Evolutionary conservation across 371 early-diverging fungal genomes (phyloP).

Genomic region (Rhizopus arrhizus): DNA sequence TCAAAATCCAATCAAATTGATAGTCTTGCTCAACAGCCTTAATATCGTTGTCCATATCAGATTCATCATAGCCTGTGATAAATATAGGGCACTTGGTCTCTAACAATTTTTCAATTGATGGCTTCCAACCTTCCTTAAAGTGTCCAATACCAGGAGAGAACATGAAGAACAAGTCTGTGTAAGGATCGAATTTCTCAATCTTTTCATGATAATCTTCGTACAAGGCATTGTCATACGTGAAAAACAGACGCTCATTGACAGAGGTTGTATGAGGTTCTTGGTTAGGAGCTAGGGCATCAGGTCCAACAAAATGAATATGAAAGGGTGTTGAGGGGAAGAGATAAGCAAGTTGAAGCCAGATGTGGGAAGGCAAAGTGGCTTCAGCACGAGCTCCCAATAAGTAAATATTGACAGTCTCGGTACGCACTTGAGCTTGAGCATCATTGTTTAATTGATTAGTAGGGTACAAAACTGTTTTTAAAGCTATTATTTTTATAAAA

Average conservation of each 20-base stretch:
- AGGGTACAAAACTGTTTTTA: slow-evolving; percentile 72
- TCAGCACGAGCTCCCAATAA: slow-evolving; percentile 82
- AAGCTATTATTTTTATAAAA: slow-evolving; percentile 43
- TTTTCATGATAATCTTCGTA: slow-evolving; percentile 57
- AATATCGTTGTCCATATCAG: slow-evolving; percentile 69
- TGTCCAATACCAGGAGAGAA: slow-evolving; percentile 84
- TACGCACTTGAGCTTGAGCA: slow-evolving; percentile 47
- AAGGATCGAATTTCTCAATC: slow-evolving; percentile 73
- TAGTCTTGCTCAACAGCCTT: slow-evolving; percentile 64
- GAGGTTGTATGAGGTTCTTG: slow-evolving; percentile 48
- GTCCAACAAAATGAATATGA: slow-evolving; percentile 83
- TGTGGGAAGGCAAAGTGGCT: slow-evolving; percentile 74
- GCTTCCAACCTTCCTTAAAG: slow-evolving; percentile 66
- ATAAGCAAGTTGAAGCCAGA: slow-evolving; percentile 78
- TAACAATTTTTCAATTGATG: slow-evolving; percentile 68
- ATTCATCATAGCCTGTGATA: slow-evolving; percentile 76
- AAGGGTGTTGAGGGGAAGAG: slow-evolving; percentile 78
- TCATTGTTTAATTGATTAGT: slow-evolving; percentile 50
- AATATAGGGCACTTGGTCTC: slow-evolving; percentile 85
- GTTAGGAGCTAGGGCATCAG: slow-evolving; percentile 71
- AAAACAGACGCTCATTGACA: slow-evolving; percentile 51
- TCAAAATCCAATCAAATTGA: slow-evolving; percentile 76
- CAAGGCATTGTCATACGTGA: slow-evolving; percentile 51
- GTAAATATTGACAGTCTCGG: slow-evolving; percentile 71
- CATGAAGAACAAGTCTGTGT: slow-evolving; percentile 79